phyloP scores from a whole-genome alignment of 2,329 filamentous ascomycete species.

The Dothistroma septosporum region DNA sequence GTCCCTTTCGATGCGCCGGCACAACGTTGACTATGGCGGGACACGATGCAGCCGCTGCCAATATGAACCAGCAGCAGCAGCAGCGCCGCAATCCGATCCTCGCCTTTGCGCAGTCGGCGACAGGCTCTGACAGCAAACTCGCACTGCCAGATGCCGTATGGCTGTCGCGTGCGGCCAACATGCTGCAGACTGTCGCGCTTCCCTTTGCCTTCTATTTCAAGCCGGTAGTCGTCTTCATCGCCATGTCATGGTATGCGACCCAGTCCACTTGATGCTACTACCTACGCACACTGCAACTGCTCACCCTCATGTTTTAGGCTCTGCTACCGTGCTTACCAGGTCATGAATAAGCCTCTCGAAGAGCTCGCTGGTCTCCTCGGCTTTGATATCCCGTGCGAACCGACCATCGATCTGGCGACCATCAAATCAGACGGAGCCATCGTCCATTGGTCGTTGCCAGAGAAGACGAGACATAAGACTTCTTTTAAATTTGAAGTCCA shows the following conservation, averaged over 20 bases:
- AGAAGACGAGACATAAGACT: constrained; percentile 49
- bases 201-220: constrained; percentile 24
- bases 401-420: constrained; percentile 83
- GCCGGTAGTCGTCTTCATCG: constrained; percentile 21
- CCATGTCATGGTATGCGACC: constrained; percentile 20
- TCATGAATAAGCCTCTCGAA: constrained; percentile 84
- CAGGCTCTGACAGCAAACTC: constrained; percentile 9
- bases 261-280: not conserved
- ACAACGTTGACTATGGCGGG: constrained; percentile 2
- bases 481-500: constrained; percentile 87
- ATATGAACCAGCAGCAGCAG: constrained; percentile 2
- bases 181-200: constrained; percentile 15
- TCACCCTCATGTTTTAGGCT: constrained; percentile 40
- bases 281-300: not conserved
- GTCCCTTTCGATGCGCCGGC: constrained; percentile 1
- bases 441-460: constrained; percentile 72
- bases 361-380: constrained; percentile 83
- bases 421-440: constrained; percentile 84
- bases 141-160: constrained; percentile 11
- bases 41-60: constrained; percentile 1
- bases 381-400: constrained; percentile 86
- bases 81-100: constrained; percentile 10
- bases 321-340: constrained; percentile 78
- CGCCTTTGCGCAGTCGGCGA: constrained; percentile 7
- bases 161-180: constrained; percentile 13